Base-by-base conservation (phyloP, 495 filamentous ascomycete genomes). In the Neurospora terricola region DNA sequence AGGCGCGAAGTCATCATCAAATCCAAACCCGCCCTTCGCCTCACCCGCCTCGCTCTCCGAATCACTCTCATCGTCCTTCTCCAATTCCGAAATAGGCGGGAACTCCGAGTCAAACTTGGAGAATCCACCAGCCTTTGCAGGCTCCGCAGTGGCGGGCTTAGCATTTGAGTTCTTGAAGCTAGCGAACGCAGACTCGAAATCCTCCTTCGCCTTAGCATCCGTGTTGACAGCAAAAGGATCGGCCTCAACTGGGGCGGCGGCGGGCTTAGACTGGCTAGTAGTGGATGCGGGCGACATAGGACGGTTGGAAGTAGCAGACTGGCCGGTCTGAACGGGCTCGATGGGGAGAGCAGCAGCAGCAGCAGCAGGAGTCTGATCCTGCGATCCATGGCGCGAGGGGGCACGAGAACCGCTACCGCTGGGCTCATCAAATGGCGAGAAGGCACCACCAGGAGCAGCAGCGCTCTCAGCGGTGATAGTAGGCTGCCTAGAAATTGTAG, bases 11-110 rank as follows among this genome's bases (percentile, higher is more conserved):
- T 97, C 90, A 78, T 99, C 95, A 72, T 94, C 94, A 78, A 98
- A 99, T 0, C 94, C 92, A 77, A 98, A 98, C 77, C 97, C 90
- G 77, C 98, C 92, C 77, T 81, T 85, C n/a, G 97, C 98, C 0
- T 94, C 92, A 62, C 85, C 90, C 48, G 92, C 76, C 42, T 88
- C 93, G 75, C 87, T 91, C n/a, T 90, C 93, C 73, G 91, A 93
- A 40, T 94, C 93, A 3, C 82, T 66, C 27, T 72, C 92, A 90
- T 80, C 79, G 16, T 95, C 93, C 69, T 91, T 86, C 59, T 90
- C 90, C 40, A 97, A 79, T 77, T 97, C 94, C 43, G 90, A 90
- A 72, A 98, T 97, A 2, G 96, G 96, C 40, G 96, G 96, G 82
- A 98, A 98, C 78, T 98, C 96, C n/a, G 87, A 72, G 73, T 76